A percentile compares a stretch with the other conserved stretches of the same genome.
Conservation (phyloP, 2,329 filamentous ascomycete genomes). For the Aschersonia sp. region DNA sequence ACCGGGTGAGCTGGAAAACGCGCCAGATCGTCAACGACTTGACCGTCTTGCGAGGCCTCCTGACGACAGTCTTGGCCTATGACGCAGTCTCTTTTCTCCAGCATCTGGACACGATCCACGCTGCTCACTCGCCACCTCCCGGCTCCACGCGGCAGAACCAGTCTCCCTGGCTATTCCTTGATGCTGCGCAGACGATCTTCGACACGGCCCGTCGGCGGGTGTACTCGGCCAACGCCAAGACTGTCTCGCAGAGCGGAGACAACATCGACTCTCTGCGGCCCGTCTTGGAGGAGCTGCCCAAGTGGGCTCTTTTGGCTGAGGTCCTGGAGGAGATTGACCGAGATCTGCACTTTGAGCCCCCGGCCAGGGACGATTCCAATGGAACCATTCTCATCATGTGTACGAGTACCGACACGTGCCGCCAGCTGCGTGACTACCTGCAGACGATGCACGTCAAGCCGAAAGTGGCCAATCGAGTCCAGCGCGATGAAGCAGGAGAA, state of each 20-base stretch:
- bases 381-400: conserved; percentile 96
- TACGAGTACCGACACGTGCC: conserved; percentile 69
- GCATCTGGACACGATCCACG: conserved; percentile 86
- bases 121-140: conserved; percentile 75
- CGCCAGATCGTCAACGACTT: conserved; percentile 88
- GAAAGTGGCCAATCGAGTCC: conserved; percentile 20
- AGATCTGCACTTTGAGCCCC: conserved; percentile 73
- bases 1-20: conserved; percentile 87
- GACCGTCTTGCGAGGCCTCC: conserved; percentile 65
- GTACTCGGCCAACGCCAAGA: conserved; percentile 55
- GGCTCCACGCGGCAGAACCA: conserved; percentile 79
- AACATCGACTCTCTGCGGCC: conserved; percentile 53
- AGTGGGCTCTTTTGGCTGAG: conserved; percentile 82
- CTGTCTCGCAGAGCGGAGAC: conserved; percentile 26
- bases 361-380: conserved; percentile 66
- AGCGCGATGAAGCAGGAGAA: conserved; percentile 11
- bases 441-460: conserved; percentile 74
- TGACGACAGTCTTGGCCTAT: conserved; percentile 70
- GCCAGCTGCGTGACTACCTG: conserved; percentile 80
- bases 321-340: conserved; percentile 87
- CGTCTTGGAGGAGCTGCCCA: conserved; percentile 85
- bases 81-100: conserved; percentile 86
- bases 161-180: conserved; percentile 90
- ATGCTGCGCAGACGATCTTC: conserved; percentile 89
- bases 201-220: conserved; percentile 78